These are phyloP conservation scores for Teunomyces barrocoloradensis DNA, from an alignment of 805 yeast species.

Conservation along the genomic window DNA sequence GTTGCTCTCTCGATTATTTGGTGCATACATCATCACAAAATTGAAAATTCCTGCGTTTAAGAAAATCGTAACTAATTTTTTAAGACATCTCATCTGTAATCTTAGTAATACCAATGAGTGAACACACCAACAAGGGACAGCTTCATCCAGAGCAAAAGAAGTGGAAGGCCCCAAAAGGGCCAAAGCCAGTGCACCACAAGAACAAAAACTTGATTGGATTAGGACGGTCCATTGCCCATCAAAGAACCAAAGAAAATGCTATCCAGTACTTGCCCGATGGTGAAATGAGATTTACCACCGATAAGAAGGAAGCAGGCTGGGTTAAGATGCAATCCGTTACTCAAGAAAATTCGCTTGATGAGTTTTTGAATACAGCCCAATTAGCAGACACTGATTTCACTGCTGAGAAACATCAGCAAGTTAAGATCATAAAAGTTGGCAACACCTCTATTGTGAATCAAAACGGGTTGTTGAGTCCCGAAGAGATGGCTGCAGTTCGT, in stretches of 20 bases:
- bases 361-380: conserved; percentile 91
- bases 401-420: conserved; percentile 81
- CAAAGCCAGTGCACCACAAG: conserved; percentile 82
- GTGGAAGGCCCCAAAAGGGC: conserved; percentile 90
- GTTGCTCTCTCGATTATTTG: no score
- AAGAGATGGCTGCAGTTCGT: conserved; percentile 61
- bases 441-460: conserved; percentile 41
- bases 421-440: conserved; percentile 78
- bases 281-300: conserved; percentile 84
- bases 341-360: conserved; percentile 91
- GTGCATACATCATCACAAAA: neutral
- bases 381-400: conserved; percentile 95
- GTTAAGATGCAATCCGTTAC: conserved; percentile 90
- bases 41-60: neutral
- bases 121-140: conserved; percentile 34
- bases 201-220: conserved; percentile 82
- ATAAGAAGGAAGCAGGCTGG: conserved; percentile 82
- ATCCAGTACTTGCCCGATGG: conserved; percentile 79
- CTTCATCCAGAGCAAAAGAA: conserved; percentile 55
- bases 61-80: neutral
- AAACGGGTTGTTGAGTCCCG: conserved; percentile 55
- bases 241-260: conserved; percentile 65
- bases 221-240: conserved; percentile 79
- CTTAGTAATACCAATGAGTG: conserved; percentile 15
- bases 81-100: neutral